phyloP scores from a whole-genome alignment of 176 grass and related monocot genomes.

The Zoysia japonica region DNA sequence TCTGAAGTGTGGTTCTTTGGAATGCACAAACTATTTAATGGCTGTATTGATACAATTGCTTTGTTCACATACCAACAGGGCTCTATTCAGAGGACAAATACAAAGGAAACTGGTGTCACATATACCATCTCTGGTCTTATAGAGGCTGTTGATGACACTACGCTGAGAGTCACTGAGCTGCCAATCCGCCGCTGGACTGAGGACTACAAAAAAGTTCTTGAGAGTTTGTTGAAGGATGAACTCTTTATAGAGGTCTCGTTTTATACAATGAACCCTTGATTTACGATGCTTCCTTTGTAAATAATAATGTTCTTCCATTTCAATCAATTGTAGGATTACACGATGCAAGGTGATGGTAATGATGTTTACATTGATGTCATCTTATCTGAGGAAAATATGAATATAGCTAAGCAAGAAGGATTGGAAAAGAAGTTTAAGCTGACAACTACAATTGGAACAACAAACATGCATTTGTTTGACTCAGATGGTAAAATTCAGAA shows the following conservation, averaged over 20 bases:
- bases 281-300: constrained; percentile 5
- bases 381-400: constrained; percentile 71
- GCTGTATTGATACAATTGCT: neutral
- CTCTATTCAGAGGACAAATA: constrained; percentile 52
- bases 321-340: constrained; percentile 43
- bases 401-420: constrained; percentile 73
- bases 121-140: constrained; percentile 73
- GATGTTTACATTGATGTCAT: constrained; percentile 63
- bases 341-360: constrained; percentile 54
- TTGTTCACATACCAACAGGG: constrained; percentile 48
- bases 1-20: neutral
- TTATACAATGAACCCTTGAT: neutral
- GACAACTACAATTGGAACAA: constrained; percentile 73
- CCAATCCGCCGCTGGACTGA: constrained; percentile 74
- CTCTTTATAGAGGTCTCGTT: constrained; percentile 64
- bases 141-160: constrained; percentile 58
- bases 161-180: constrained; percentile 67
- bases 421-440: constrained; percentile 88
- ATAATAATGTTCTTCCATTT: neutral
- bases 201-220: constrained; percentile 81
- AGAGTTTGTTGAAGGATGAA: constrained; percentile 37
- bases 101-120: constrained; percentile 60
- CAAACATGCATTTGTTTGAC: constrained; percentile 98
- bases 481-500: constrained; percentile 72
- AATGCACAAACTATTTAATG: neutral